Evolutionary conservation across 306 rosid genomes (phyloP).

Genomic region (Citrullus amarus): DNA sequence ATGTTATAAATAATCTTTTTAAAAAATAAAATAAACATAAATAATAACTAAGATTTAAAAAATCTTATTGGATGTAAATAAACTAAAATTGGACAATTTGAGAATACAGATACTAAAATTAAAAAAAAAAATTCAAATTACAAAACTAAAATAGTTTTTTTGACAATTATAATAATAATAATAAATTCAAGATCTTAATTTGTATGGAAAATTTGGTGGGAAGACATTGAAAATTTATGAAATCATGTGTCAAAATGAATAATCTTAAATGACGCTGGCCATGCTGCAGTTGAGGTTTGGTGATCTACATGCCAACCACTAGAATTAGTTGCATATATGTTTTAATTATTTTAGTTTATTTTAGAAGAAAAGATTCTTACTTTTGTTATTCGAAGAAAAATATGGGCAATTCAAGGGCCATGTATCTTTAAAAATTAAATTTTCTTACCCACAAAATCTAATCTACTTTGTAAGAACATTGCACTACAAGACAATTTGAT

Average conservation of each 20-base stretch:
- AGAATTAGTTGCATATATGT: constrained; percentile 31
- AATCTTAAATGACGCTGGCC: constrained; percentile 35
- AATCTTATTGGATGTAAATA: too few relatives aligned
- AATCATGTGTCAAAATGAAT: neutral
- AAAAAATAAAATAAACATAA: too few relatives aligned
- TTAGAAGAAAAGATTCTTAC: neutral
- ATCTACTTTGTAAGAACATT: neutral
- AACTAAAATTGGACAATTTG: too few relatives aligned
- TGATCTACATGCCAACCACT: constrained; percentile 54
- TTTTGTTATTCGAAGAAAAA: neutral
- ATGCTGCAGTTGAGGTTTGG: constrained; percentile 71
- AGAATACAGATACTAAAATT: too few relatives aligned
- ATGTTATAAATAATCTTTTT: too few relatives aligned
- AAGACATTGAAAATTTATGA: neutral
- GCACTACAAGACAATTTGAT: neutral
- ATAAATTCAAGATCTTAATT: constrained; percentile 5
- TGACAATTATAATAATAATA: neutral
- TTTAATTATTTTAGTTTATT: constrained; percentile 7
- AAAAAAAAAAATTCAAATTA: too few relatives aligned
- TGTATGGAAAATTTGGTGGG: constrained; percentile 24
- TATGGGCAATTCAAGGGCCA: neutral
- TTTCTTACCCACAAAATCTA: neutral
- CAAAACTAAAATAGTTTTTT: too few relatives aligned
- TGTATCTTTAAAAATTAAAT: neutral
- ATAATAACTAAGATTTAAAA: too few relatives aligned